Conservation (phyloP, 345 rosid species). For the Viola odorata region DNA sequence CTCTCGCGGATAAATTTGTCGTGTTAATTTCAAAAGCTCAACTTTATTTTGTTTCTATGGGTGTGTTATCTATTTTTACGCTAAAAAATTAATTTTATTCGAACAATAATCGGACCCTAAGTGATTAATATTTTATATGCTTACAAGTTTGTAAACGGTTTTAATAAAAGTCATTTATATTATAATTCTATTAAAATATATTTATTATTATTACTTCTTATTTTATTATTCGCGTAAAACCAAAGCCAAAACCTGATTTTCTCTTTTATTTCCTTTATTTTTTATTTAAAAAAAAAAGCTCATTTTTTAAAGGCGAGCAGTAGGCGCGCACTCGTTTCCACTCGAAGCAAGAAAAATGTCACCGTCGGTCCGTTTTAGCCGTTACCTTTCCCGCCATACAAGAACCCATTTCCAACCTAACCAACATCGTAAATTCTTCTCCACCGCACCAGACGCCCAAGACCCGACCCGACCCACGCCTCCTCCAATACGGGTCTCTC, state of each 20-base stretch:
- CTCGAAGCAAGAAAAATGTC: conserved; percentile 9
- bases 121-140: too few species aligned
- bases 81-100: too few species aligned
- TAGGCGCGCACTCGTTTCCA: too few species aligned
- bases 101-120: too few species aligned
- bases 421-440: conserved; percentile 10
- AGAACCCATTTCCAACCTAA: conserved; percentile 7
- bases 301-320: too few species aligned
- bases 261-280: background rate
- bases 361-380: conserved; percentile 26
- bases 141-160: too few species aligned
- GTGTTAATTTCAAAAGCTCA: too few species aligned
- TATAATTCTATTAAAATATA: background rate
- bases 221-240: background rate
- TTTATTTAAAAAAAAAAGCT: too few species aligned
- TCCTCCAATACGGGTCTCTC: conserved; percentile 62
- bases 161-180: background rate
- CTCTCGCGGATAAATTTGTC: too few species aligned
- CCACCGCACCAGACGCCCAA: conserved; percentile 20
- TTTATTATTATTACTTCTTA: background rate
- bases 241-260: background rate
- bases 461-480: conserved; percentile 38
- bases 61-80: too few species aligned
- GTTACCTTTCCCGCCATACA: conserved; percentile 34
- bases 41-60: too few species aligned